Percentiles rank a stretch among this genome's conserved stretches.
Conservation (phyloP, 371 early-diverging fungal genomes). For the Mucor circinelloides region DNA sequence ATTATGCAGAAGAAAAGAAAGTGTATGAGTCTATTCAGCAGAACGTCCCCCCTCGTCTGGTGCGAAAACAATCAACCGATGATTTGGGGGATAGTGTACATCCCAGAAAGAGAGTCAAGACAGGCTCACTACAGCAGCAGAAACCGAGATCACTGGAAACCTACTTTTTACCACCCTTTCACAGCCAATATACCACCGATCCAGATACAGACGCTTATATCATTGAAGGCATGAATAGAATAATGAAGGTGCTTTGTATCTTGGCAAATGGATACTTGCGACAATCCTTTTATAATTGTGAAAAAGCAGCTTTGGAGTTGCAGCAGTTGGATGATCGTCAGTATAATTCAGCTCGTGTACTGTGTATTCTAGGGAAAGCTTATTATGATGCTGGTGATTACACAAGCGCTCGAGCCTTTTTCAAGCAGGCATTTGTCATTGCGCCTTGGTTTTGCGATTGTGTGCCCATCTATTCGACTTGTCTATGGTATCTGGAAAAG, state of each 20-base stretch:
- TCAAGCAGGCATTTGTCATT: conserved; percentile 33
- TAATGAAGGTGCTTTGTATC: conserved; percentile 27
- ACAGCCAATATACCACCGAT: not conserved
- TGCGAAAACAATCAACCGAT: not conserved
- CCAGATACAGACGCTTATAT: conserved; percentile 4
- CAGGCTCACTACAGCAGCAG: not conserved
- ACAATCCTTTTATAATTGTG: conserved; percentile 36
- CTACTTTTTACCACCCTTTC: not conserved
- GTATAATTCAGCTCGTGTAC: conserved; percentile 43
- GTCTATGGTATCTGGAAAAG: conserved; percentile 44
- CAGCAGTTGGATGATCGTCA: conserved; percentile 44
- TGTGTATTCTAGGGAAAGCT: conserved; percentile 39
- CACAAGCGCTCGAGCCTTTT: conserved; percentile 34
- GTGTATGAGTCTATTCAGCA: conserved; percentile 10
- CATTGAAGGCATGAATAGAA: conserved; percentile 38
- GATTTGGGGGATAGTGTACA: not conserved
- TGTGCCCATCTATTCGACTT: conserved; percentile 45
- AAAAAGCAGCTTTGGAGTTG: conserved; percentile 29
- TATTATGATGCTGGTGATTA: conserved; percentile 46
- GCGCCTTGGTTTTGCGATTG: conserved; percentile 51
- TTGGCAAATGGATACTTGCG: conserved; percentile 37
- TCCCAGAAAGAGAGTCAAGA: not conserved
- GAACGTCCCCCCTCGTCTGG: not conserved
- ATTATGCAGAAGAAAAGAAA: not conserved
- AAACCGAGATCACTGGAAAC: not conserved